These are phyloP conservation scores for Beauveria australis DNA, from an alignment of 2,329 filamentous ascomycete species.

Conservation along the genomic window DNA sequence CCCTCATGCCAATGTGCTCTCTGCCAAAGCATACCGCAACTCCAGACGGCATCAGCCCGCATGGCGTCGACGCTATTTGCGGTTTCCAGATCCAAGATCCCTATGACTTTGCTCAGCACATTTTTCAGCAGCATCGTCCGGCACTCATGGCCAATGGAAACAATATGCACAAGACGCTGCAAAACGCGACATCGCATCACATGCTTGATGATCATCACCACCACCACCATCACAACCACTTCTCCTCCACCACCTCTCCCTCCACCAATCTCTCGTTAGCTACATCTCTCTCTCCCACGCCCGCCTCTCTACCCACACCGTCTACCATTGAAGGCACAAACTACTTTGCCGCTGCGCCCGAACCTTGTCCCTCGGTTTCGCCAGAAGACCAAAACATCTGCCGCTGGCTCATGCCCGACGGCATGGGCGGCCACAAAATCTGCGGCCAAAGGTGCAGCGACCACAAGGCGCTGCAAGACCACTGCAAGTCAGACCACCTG, in stretches of 20 bases:
- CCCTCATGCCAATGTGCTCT: conserved; percentile 20
- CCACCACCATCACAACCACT: conserved; percentile 10
- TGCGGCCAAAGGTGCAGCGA: conserved; percentile 31
- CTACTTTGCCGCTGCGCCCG: conserved; percentile 6
- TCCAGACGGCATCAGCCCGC: conserved; percentile 13
- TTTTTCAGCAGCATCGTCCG: conserved; percentile 21
- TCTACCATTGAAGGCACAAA: conserved; percentile 17
- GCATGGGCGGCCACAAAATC: conserved; percentile 13
- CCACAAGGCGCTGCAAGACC: conserved; percentile 44
- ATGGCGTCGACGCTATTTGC: conserved; percentile 18
- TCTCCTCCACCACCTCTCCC: conserved; percentile 18
- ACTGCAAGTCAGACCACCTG: conserved; percentile 45
- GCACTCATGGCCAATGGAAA: conserved; percentile 13
- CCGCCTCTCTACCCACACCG: conserved; percentile 23
- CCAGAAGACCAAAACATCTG: conserved; percentile 23
- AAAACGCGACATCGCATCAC: conserved; percentile 1
- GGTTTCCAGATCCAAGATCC: conserved; percentile 22
- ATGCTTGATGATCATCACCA: conserved; percentile 5
- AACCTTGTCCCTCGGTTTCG: conserved; percentile 14
- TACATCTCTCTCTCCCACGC: conserved; percentile 18
- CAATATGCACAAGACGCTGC: conserved; percentile 5
- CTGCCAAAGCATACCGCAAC: conserved; percentile 17
- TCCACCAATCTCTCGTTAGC: conserved; percentile 18
- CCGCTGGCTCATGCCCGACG: conserved; percentile 22
- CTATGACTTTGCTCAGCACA: conserved; percentile 21